phyloP scores from a whole-genome alignment of 202 grass and related monocot genomes.

The Bolboschoenoplectus hybrid region DNA sequence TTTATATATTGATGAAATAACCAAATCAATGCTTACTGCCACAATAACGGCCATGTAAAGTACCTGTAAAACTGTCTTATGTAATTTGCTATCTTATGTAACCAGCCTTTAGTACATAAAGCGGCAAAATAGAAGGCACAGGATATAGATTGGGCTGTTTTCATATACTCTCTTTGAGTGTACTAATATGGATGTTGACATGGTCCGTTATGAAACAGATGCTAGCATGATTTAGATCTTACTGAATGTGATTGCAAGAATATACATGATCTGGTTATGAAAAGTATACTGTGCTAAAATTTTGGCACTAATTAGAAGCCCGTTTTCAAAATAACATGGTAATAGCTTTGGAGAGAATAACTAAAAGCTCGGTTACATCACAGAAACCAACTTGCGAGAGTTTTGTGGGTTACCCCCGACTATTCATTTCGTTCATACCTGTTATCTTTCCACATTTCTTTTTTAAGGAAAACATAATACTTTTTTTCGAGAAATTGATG shows the following conservation, averaged over 20 bases:
- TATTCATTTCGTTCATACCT: background rate
- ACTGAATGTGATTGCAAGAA: background rate
- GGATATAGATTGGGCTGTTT: background rate
- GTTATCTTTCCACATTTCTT: background rate
- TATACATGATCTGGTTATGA: background rate
- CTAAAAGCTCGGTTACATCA: background rate
- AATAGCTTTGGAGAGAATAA: background rate
- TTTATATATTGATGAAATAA: background rate
- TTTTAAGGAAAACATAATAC: background rate
- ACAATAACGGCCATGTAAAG: background rate
- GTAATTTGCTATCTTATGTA: background rate
- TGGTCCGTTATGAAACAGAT: background rate
- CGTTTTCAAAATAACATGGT: background rate
- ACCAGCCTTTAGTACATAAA: background rate
- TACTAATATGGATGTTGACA: background rate
- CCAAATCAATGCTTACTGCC: constrained; percentile 2
- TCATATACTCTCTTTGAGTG: background rate
- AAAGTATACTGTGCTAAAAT: background rate
- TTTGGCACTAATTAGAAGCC: background rate
- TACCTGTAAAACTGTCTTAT: background rate
- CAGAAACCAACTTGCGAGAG: background rate
- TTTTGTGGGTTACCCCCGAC: background rate
- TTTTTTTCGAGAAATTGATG: background rate
- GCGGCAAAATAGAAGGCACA: background rate
- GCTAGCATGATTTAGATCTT: background rate